These are phyloP conservation scores for Capsaspora owczarzaki DNA, from an alignment of 78 protist genomes.

Conservation along the genomic window DNA sequence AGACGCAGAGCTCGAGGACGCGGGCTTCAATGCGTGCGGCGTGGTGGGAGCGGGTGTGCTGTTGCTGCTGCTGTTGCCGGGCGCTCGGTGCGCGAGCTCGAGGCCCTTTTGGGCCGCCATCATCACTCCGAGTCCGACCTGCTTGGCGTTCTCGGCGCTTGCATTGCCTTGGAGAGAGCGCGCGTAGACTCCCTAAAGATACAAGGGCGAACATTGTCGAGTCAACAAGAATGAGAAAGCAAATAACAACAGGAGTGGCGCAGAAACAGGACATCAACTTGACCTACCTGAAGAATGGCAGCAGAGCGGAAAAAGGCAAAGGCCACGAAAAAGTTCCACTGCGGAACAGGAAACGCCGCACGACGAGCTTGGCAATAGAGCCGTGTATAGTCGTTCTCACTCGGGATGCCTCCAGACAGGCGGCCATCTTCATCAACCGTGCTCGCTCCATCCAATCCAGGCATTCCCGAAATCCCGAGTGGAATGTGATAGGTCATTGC, in stretches of 20 bases:
- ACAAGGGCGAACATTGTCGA: no score
- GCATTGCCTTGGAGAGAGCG: conserved; percentile 47
- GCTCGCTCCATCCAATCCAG: no score
- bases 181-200: conserved; percentile 40
- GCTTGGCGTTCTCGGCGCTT: background rate
- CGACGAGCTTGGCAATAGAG: no score
- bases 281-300: conserved; percentile 49
- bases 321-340: conserved; percentile 16
- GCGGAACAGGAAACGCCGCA: background rate
- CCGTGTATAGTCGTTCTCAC: no score
- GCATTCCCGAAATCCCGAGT: no score
- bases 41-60: background rate
- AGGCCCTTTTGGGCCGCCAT: background rate
- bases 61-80: background rate
- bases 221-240: no score
- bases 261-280: background rate
- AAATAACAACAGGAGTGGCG: no score
- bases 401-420: no score
- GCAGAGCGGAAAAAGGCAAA: conserved; percentile 44
- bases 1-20: background rate
- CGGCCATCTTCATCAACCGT: no score
- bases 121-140: background rate
- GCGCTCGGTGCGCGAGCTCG: no score
- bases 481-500: conserved; percentile 25
- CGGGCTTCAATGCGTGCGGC: background rate